Percentiles rank a stretch among this genome's conserved stretches.
Conservation (phyloP, 2,329 filamentous ascomycete species). For the Alternaria sp. region DNA sequence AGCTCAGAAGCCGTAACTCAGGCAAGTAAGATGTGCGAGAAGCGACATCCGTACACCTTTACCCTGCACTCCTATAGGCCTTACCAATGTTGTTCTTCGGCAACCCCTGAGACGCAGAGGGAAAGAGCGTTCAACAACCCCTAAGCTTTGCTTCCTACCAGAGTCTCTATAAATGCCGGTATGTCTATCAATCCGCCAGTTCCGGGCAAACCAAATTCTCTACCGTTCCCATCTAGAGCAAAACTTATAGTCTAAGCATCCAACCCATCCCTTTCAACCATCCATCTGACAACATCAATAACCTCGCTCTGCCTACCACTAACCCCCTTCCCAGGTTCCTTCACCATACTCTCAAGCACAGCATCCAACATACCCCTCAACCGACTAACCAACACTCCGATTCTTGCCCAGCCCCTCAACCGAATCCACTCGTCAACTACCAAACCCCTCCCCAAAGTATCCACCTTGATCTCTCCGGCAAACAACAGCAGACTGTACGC, state of each 20-base stretch:
- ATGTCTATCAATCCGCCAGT: too few relatives aligned
- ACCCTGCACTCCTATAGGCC: not conserved
- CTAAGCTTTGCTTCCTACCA: not conserved
- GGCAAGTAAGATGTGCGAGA: not conserved
- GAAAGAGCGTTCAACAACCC: not conserved
- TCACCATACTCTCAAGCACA: constrained; percentile 80
- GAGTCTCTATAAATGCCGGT: too few relatives aligned
- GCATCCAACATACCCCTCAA: constrained; percentile 87
- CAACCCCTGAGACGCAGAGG: not conserved
- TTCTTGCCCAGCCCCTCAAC: constrained; percentile 89
- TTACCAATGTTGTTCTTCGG: not conserved
- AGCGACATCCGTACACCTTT: not conserved
- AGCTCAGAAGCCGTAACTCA: too few relatives aligned
- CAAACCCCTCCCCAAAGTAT: constrained; percentile 85
- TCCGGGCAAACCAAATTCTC: not conserved
- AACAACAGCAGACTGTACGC: constrained; percentile 89
- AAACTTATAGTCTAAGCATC: constrained; percentile 57
- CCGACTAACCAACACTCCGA: constrained; percentile 86
- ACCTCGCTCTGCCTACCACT: constrained; percentile 64
- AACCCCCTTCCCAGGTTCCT: constrained; percentile 71
- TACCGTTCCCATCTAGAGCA: not conserved
- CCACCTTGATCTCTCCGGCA: constrained; percentile 81
- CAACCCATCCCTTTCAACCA: constrained; percentile 90
- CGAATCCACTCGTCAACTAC: constrained; percentile 91
- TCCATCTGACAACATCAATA: constrained; percentile 76